Base-by-base conservation (phyloP, 1,139 yeast species). In the Arxiozyma bovina region DNA sequence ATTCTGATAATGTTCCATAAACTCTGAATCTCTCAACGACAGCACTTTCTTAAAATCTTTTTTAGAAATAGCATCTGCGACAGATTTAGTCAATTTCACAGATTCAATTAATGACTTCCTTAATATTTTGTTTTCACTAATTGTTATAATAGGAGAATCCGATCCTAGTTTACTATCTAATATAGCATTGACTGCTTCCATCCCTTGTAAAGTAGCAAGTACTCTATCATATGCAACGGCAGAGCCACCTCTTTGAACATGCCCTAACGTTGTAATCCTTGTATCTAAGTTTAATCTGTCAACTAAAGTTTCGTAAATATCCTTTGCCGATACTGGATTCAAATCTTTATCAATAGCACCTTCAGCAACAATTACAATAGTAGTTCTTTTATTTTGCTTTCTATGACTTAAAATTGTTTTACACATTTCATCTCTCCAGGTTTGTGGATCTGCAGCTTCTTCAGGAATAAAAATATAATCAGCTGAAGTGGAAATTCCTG, bases 201-300 rank as follows among this genome's bases (percentile, higher is more conserved):
- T 96, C 70, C 99, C 99, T 76, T 93, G 99, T 63, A 91, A 71
- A 22, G 99, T 91, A 30, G 97, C 96, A 60, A 93, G 74, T 67
- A 87, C 73, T 65, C 99, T 81, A 71, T 93, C 99, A 67, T 77
- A 85, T 3, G 98, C 97, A 53, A 90, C 96, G 2, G 99, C 97
- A 47, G 95, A 79, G 69, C 99, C 99, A 74, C 99, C 99, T 74
- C 99, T 83, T 76, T 93, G 99, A 51, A 93, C 96, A 70, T 93
- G 99, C 43, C 99, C 99, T 61, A 93, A 77, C 21, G 94, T 88
- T 50, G 99, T 93, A 63, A 91, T 85, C 71, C 99, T 81, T 25
- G 98, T 91, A 67, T 93, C 99, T 55, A 93, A 78, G 4, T 96
- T 96, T 61, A 91, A 77, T 63, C 70, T 68, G 54, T 81, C 84